These are phyloP conservation scores for Theileria orientalis DNA, from an alignment of 169 alveolate genomes.

Conservation along the genomic window DNA sequence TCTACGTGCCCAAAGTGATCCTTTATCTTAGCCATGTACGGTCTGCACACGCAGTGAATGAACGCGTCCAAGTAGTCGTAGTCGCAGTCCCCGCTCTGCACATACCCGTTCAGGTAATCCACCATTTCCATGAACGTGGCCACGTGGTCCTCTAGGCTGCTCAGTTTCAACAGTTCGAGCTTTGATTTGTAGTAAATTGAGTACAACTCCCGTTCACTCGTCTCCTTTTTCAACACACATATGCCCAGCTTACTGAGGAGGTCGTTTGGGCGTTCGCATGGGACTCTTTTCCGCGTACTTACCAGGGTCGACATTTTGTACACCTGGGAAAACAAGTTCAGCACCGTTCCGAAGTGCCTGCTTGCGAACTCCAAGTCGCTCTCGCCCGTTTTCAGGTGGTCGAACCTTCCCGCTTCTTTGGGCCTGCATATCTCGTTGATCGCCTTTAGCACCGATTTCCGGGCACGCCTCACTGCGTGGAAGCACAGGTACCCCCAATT, in stretches of 20 bases:
- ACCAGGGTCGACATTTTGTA: background rate
- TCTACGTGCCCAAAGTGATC: background rate
- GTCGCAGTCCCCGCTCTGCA: background rate
- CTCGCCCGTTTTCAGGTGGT: slow-evolving; percentile 8
- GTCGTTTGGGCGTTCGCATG: background rate
- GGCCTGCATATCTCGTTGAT: background rate
- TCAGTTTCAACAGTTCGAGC: background rate
- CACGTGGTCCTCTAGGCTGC: background rate
- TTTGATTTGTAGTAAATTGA: background rate
- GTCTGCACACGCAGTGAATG: background rate
- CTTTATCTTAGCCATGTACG: background rate
- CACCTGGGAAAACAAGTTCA: slow-evolving; percentile 1
- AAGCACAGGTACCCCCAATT: slow-evolving; percentile 14
- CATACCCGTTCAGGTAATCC: background rate
- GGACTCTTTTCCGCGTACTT: background rate
- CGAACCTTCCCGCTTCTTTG: background rate
- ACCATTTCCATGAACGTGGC: background rate
- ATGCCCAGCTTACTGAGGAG: background rate
- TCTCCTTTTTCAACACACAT: background rate
- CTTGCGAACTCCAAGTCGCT: background rate
- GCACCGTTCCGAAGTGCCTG: background rate
- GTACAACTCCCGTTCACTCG: background rate
- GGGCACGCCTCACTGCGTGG: background rate
- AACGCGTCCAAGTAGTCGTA: background rate
- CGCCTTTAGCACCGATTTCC: background rate